Conservation (phyloP, 352 stramenopile genomes). For the Pythium sp. region DNA sequence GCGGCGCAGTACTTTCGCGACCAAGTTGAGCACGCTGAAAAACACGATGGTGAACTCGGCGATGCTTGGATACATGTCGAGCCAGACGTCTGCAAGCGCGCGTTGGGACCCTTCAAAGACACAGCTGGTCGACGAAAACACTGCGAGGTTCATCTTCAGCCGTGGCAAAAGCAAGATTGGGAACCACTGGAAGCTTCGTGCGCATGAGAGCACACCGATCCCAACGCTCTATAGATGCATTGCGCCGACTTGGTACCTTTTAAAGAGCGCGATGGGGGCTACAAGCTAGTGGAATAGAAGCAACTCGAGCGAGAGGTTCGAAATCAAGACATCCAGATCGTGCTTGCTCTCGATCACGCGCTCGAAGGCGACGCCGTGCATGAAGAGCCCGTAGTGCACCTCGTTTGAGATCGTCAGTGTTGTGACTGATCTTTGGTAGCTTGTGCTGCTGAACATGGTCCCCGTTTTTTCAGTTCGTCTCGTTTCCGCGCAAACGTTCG, state of each 20-base stretch:
- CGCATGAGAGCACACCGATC: constrained; percentile 21
- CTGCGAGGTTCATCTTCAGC: constrained; percentile 15
- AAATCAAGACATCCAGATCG: constrained; percentile 32
- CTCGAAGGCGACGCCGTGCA: constrained; percentile 15
- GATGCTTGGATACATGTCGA: constrained; percentile 42
- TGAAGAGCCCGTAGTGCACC: constrained; percentile 25
- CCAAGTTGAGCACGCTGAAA: constrained; percentile 45
- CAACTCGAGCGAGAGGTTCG: constrained; percentile 27
- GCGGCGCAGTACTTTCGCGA: constrained; percentile 32
- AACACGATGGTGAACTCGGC: constrained; percentile 38
- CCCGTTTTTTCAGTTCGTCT: constrained; percentile 16
- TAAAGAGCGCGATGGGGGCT: constrained; percentile 12
- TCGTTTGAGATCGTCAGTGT: constrained; percentile 23
- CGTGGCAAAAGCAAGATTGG: too few species aligned
- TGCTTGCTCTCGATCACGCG: constrained; percentile 24
- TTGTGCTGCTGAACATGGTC: not conserved
- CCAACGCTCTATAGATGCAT: constrained; percentile 1
- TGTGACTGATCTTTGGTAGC: constrained; percentile 1
- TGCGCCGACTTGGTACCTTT: not conserved
- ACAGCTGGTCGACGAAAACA: constrained; percentile 24
- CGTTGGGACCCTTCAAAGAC: constrained; percentile 44
- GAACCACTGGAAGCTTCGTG: too few species aligned
- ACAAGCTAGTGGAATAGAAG: constrained; percentile 34
- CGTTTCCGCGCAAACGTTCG: not conserved
- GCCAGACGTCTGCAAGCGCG: constrained; percentile 40